Evolutionary conservation across 1,284 basidiomycete genomes (phyloP), one percentile per base, ranked within the genome.

Genomic region (Cystobasidium sp.): DNA sequence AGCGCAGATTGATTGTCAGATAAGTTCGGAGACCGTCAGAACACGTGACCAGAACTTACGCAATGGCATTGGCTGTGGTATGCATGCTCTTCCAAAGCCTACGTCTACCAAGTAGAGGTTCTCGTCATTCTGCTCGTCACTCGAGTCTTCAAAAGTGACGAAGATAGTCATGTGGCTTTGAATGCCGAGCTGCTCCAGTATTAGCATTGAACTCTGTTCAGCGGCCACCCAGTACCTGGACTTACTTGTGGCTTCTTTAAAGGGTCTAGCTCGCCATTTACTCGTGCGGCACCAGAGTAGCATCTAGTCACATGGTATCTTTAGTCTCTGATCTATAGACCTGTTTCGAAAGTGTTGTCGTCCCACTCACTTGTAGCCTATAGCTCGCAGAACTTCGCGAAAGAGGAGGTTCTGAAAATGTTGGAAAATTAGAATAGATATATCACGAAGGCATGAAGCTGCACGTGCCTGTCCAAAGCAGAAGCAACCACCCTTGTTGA

Each of bases 391-490:
- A 16, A 63, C 46, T 51, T 71, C 69, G 7, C 69, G 44, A 22
- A 71, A 71, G 6, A 71, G 69, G 59, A 44, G 37, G 37, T 71
- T 71, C 69, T 71, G 49, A 10, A 6, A 10, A 14, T 1, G 20
- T 16, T 14, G 24, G 14, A n/a, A 12, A 24, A 31, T n/a, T 43
- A 44, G 7, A 49, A 24, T 22, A 41, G 10, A 22, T 0, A 10
- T 20, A 7, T 4, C 20, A 49, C 14, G 22, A 12, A 37, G 12
- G 24, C 16, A 22, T 24, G 12, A 6, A 22, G 51, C 4, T 41
- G 20, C 14, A 47, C 68, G 12, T 69, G 61, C 68, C 43, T 71
- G 69, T 37, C 69, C 69, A n/a, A 71, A 71, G 49, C 69, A 71
- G 69, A 63, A 71, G 51, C 31, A 63, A 4, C 69, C 69, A 24